A percentile compares a stretch with the other conserved stretches of the same genome.
These are phyloP conservation scores for Lentinula boryana DNA, from an alignment of 768 basidiomycete species.

Conservation along the genomic window DNA sequence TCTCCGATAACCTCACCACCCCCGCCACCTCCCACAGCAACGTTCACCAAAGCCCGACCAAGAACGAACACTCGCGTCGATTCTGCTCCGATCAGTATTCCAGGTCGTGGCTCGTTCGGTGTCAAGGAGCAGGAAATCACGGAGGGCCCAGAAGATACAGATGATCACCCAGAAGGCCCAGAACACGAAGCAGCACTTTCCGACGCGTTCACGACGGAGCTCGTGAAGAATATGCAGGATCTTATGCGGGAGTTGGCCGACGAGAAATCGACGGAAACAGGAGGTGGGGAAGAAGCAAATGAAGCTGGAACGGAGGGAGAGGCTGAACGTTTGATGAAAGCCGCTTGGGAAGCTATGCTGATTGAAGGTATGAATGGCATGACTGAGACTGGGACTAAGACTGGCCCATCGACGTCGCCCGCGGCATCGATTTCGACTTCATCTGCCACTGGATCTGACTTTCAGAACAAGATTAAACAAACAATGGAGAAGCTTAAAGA, in stretches of 20 bases:
- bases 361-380: slow-evolving; percentile 52
- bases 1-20: slow-evolving; percentile 19
- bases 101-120: slow-evolving; percentile 19
- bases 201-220: slow-evolving; percentile 38
- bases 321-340: slow-evolving; percentile 36
- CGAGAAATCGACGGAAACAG: slow-evolving; percentile 19
- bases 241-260: slow-evolving; percentile 42
- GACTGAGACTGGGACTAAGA: slow-evolving; percentile 9
- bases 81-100: slow-evolving; percentile 29
- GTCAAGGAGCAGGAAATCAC: background rate
- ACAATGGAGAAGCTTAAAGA: slow-evolving; percentile 72
- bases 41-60: slow-evolving; percentile 26
- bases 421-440: slow-evolving; percentile 9
- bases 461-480: slow-evolving; percentile 64
- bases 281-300: slow-evolving; percentile 17
- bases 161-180: slow-evolving; percentile 15
- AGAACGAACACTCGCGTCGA: slow-evolving; percentile 46
- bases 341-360: slow-evolving; percentile 71
- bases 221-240: slow-evolving; percentile 45
- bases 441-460: slow-evolving; percentile 28
- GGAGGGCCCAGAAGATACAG: background rate
- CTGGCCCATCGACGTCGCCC: slow-evolving; percentile 6
- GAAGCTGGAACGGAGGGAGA: slow-evolving; percentile 14
- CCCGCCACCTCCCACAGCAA: slow-evolving; percentile 24
- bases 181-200: slow-evolving; percentile 34